Conservation (phyloP, 2,329 filamentous ascomycete species). For the Cercospora zeae-maydis region DNA sequence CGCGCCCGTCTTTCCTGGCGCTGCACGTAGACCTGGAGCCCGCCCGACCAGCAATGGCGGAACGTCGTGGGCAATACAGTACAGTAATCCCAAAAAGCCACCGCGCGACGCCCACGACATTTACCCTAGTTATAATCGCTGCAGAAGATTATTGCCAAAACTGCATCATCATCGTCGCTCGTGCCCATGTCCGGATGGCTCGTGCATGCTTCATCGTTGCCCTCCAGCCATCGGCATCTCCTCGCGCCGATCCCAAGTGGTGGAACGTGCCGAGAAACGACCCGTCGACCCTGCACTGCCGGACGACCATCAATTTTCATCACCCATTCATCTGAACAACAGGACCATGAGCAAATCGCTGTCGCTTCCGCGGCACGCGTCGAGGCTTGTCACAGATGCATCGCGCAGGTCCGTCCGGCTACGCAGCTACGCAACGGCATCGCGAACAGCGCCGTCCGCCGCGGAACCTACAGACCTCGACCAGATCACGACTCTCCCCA, state of each 20-base stretch:
- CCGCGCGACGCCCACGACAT: background rate
- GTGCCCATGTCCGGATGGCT: background rate
- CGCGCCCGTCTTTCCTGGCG: background rate
- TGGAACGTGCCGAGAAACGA: slow-evolving; percentile 1
- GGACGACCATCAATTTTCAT: slow-evolving; percentile 2
- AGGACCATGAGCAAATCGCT: slow-evolving; percentile 32
- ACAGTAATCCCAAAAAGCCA: background rate
- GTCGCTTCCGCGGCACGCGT: slow-evolving; percentile 30
- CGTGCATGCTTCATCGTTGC: slow-evolving; percentile 2
- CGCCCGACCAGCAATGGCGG: background rate
- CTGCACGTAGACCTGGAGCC: background rate
- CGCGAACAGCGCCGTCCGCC: slow-evolving; percentile 19
- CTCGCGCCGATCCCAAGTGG: background rate
- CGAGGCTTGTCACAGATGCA: slow-evolving; percentile 20
- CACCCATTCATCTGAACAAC: background rate
- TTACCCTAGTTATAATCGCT: background rate
- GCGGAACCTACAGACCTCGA: slow-evolving; percentile 85
- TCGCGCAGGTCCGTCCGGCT: slow-evolving; percentile 13
- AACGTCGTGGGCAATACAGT: too few relatives aligned
- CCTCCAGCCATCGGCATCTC: background rate
- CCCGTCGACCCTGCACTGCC: slow-evolving; percentile 1
- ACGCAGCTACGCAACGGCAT: slow-evolving; percentile 31
- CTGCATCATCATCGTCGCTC: background rate
- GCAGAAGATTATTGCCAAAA: background rate
- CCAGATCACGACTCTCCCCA: slow-evolving; percentile 79